Evolutionary conservation across 2,329 filamentous ascomycete genomes (phyloP), one percentile per base, ranked within the genome.

Genomic region (Cladophialophora yegresii): DNA sequence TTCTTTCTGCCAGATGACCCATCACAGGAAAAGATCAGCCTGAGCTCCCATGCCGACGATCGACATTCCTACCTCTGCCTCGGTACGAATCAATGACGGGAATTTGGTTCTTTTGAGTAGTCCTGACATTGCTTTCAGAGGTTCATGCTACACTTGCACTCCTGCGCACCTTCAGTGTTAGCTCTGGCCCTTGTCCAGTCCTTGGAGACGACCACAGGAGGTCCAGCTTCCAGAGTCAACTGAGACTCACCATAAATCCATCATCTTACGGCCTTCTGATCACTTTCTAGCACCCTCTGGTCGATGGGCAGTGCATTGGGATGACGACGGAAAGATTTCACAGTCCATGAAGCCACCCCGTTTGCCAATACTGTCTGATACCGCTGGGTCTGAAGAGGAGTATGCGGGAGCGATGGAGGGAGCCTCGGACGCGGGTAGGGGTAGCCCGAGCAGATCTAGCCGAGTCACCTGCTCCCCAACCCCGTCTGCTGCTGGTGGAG

Each of bases 281-380:
- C 61, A 69, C 33, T 66, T 69, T 54, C 13, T 63, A 12, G 55
- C 58, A 20, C 49, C 66, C 0, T 30, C 47, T 28, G 61, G 54
- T 26, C 63, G 63, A 10, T 68, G 66, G 67, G 54, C 36, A 12
- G 47, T 69, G 10, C 32, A 50, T 20, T 65, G 55, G 54, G 58
- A 61, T 12, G 53, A 62, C 23, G 55, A 61, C 43, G 58, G 55
- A 20, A 63, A 51, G 23, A 43, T 54, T 10, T 61, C 57, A 6
- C 58, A 66, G 26, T 64, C 63, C 3, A 69, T 65, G 62, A 59
- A 58, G 40, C 61, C 63, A 2, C 63, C 61, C 16, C 57, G 61
- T 12, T 32, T 65, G 13, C 61, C 56, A 7, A 1, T 32, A 7
- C 59, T 58, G 54, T 57, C 8, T 33, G 20, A 26, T 33, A 16